phyloP scores from a whole-genome alignment of 176 grass and related monocot genomes.

The bread wheat (Triticum aestivum) region IWGSC_CS_RefSeq_v2.1 NC_057807.1:433610928-433611427 shows the following conservation, averaged over 20 bases:
- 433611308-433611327: slow-evolving; percentile 12
- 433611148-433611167: not conserved
- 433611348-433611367: slow-evolving; percentile 90
- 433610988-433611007: slow-evolving; percentile 50
- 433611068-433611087: slow-evolving; percentile 73
- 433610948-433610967: slow-evolving; percentile 27
- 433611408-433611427: slow-evolving; percentile 99
- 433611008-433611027: slow-evolving; percentile 84
- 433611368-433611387: slow-evolving; percentile 99
- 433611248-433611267: slow-evolving; percentile 70
- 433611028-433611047: slow-evolving; percentile 78
- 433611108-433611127: not conserved
- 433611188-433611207: slow-evolving; percentile 99
- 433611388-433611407: slow-evolving; percentile 99
- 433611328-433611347: slow-evolving; percentile 1
- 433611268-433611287: not conserved
- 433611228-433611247: slow-evolving; percentile 93
- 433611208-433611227: slow-evolving; percentile 97
- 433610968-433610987: slow-evolving; percentile 57
- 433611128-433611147: not conserved
- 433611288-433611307: not conserved
- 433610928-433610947: slow-evolving; percentile 64
- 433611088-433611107: not conserved
- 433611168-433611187: not conserved
- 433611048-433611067: slow-evolving; percentile 94